Evolutionary conservation across 2,329 filamentous ascomycete species (phyloP).

Genomic region (Aspergillus spinulosporus): DNA sequence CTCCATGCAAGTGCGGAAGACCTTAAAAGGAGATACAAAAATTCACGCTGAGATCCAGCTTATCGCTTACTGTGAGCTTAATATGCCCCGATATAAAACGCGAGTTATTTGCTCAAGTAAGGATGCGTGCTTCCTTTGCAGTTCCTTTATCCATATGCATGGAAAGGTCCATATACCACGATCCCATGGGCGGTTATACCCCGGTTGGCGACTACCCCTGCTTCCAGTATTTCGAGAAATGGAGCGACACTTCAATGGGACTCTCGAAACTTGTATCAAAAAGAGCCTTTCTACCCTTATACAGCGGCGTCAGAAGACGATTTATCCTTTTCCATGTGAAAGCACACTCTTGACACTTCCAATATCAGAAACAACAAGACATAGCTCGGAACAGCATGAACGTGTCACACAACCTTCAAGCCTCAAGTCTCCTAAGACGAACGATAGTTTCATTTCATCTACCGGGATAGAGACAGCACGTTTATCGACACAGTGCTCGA

Average conservation of each 20-base stretch:
- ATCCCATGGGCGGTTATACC: constrained; percentile 24
- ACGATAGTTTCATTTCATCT: no score
- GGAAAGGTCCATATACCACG: constrained; percentile 21
- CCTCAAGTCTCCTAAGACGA: no score
- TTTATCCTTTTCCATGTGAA: constrained; percentile 22
- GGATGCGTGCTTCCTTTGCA: constrained; percentile 29
- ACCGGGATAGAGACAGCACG: no score
- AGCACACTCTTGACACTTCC: constrained; percentile 22
- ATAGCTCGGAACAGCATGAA: no score
- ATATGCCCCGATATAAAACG: constrained; percentile 13
- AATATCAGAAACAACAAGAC: constrained; percentile 16
- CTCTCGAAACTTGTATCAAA: constrained; percentile 8
- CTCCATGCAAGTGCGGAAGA: background rate
- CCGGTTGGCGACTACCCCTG: constrained; percentile 20
- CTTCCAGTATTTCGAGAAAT: constrained; percentile 12
- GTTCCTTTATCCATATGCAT: constrained; percentile 20
- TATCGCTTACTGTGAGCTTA: constrained; percentile 25
- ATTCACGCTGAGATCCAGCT: constrained; percentile 27
- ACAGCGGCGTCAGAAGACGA: constrained; percentile 9
- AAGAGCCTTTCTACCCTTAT: constrained; percentile 13
- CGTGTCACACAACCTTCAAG: no score
- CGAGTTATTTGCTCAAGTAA: constrained; percentile 29
- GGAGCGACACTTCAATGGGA: constrained; percentile 15
- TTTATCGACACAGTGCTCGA: no score
- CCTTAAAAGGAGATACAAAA: constrained; percentile 12